Evolutionary conservation across 2,329 filamentous ascomycete species (phyloP).

Genomic region (Fusarium verticillioides): DNA sequence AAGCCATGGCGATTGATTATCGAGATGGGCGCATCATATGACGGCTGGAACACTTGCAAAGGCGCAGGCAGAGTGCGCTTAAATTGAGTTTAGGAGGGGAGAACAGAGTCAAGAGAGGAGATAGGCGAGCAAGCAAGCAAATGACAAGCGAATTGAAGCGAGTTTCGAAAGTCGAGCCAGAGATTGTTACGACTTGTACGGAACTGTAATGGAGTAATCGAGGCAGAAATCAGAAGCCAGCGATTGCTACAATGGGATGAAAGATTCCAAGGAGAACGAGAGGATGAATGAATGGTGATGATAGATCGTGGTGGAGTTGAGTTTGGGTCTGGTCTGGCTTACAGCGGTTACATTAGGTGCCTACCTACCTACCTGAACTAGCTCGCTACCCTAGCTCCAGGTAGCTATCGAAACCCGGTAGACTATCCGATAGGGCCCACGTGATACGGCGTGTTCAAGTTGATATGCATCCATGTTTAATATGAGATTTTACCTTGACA

Average conservation of each 20-base stretch:
- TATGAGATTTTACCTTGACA: background rate
- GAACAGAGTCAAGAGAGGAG: slow-evolving; percentile 8
- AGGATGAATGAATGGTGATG: slow-evolving; percentile 25
- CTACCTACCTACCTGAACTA: slow-evolving; percentile 8
- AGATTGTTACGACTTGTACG: background rate
- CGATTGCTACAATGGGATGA: slow-evolving; percentile 1
- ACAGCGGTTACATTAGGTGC: slow-evolving; percentile 42
- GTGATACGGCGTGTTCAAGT: slow-evolving; percentile 31
- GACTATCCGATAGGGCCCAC: slow-evolving; percentile 39
- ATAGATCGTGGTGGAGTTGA: slow-evolving; percentile 28
- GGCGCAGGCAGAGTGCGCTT: slow-evolving; percentile 12
- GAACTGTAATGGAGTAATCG: background rate
- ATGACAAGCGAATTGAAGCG: background rate
- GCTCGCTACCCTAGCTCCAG: background rate
- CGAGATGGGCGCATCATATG: slow-evolving; percentile 45
- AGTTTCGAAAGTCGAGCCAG: background rate
- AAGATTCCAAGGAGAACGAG: background rate
- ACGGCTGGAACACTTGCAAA: background rate
- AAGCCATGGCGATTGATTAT: slow-evolving; percentile 53
- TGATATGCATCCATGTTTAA: background rate
- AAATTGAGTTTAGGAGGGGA: slow-evolving; percentile 9
- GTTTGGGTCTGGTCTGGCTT: slow-evolving; percentile 30
- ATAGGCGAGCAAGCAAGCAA: slow-evolving; percentile 11
- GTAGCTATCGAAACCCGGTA: slow-evolving; percentile 11
- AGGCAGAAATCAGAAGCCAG: background rate